Evolutionary conservation across 495 filamentous ascomycete genomes (phyloP), one percentile per base, ranked within the genome.

Genomic region (Immersiella caudata): DNA sequence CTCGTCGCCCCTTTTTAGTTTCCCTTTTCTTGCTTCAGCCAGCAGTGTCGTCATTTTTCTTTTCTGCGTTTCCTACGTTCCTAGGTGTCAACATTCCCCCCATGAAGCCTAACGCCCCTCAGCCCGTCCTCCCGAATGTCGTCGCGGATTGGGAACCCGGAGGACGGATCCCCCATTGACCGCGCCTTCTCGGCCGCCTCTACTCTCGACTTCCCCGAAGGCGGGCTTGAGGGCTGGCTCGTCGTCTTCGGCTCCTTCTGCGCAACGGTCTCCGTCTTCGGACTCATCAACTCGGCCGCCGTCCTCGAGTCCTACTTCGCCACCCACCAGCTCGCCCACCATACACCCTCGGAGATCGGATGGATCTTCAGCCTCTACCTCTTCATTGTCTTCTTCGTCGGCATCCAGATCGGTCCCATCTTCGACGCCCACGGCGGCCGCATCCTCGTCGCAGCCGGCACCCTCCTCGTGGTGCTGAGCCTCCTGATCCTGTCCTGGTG

Each of bases 351-450:
- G 18, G 81, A 87, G 64, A 85, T 90, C 25, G 87, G 88, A 55
- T 90, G 88, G 89, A 88, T 91, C 65, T 84, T 86, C 18, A 85
- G 85, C 27, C 72, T 87, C 1, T 85, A 90, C 33, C 79, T 88
- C 27, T 90, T 90, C 65, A 78, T 89, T 21, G 86, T 87, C 14
- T 82, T 89, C 33, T 88, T 89, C 62, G 78, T 86, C 6, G 89
- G 88, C 8, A 84, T 90, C 7, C 87, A 89, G 70, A 83, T 88
- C 50, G 89, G 89, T 1, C 88, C 89, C n/a, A 69, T 91, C 5
- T 91, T 91, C 64, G 89, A 91, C 70, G 79, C 81, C 1, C 82
- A 86, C 64, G 88, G 88, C 0, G 82, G 87, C 1, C 76, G 86
- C 21, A 36, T 77, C n/a, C 73, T 90, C 25, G 76, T 90, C 0